A percentile compares a stretch with the other conserved stretches of the same genome.
Conservation (phyloP, 805 yeast species). For the Sungouiella thailandica region DNA sequence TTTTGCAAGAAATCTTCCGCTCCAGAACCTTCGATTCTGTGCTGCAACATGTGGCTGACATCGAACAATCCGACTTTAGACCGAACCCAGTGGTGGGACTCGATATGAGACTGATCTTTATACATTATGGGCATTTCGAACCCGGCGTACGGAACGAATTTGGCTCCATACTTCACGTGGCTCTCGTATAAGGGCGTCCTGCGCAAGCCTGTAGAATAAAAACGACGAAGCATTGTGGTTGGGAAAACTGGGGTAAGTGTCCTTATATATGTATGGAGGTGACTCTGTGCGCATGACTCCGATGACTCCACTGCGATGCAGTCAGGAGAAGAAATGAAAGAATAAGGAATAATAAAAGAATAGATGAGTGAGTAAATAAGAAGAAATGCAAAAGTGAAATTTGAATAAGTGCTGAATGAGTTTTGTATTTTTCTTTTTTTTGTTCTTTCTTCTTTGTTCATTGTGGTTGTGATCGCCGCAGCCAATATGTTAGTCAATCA, state of each 20-base stretch:
- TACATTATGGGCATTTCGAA: slow-evolving; percentile 91
- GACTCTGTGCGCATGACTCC: slow-evolving; percentile 1
- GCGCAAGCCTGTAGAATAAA: slow-evolving; percentile 24
- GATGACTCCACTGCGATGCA: slow-evolving; percentile 4
- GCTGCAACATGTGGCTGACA: slow-evolving; percentile 97
- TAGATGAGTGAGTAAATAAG: too few species aligned
- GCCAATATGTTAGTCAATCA: too few species aligned
- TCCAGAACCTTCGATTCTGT: slow-evolving; percentile 64
- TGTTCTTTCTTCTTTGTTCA: too few species aligned
- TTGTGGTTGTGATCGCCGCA: too few species aligned
- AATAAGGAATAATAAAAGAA: too few species aligned
- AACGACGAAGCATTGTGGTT: slow-evolving; percentile 1
- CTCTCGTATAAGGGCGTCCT: slow-evolving; percentile 80
- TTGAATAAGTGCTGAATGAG: too few species aligned
- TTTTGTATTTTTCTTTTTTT: too few species aligned
- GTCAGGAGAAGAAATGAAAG: too few species aligned
- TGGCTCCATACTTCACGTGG: slow-evolving; percentile 75
- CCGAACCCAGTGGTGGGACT: slow-evolving; percentile 94
- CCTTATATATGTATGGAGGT: neutral
- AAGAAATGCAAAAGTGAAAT: too few species aligned
- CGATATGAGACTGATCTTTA: slow-evolving; percentile 79
- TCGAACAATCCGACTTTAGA: slow-evolving; percentile 85
- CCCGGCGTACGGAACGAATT: slow-evolving; percentile 96
- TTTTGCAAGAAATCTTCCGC: slow-evolving; percentile 66
- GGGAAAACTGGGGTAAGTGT: neutral